Percentiles rank a stretch among this genome's conserved stretches.
phyloP scores from a whole-genome alignment of 192 early-diverging fungal genomes.

The Irineochytrium annulatum region DNA sequence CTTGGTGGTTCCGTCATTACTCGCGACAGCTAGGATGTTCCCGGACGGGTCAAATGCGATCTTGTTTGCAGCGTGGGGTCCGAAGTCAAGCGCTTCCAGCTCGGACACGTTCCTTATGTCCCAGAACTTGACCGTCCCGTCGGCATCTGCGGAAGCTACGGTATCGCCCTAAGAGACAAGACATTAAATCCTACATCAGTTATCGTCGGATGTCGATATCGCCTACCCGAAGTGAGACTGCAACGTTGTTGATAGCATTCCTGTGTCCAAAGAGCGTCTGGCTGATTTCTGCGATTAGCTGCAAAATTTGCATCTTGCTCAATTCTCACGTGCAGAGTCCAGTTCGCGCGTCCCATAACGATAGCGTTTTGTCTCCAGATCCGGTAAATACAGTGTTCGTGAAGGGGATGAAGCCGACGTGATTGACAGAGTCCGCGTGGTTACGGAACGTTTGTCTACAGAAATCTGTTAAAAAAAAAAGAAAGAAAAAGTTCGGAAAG shows the following conservation, averaged over 20 bases:
- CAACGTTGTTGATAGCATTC: conserved; percentile 47
- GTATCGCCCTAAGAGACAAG: conserved; percentile 31
- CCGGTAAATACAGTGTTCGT: conserved; percentile 50
- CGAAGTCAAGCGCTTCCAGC: conserved; percentile 24
- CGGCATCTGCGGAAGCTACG: conserved; percentile 47
- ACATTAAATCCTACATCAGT: background rate
- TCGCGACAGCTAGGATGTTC: conserved; percentile 35
- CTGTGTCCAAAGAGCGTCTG: conserved; percentile 54
- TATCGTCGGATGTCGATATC: background rate
- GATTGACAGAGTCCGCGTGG: conserved; percentile 54
- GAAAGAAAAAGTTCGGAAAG: background rate
- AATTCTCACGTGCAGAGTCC: too few relatives aligned
- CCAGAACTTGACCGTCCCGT: conserved; percentile 52
- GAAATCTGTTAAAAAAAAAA: background rate
- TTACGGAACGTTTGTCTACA: conserved; percentile 55
- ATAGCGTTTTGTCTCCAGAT: conserved; percentile 53
- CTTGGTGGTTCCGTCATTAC: conserved; percentile 42
- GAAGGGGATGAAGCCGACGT: conserved; percentile 50
- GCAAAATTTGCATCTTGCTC: too few relatives aligned
- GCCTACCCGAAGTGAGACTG: conserved; percentile 32
- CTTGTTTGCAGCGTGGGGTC: conserved; percentile 45
- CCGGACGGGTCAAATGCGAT: conserved; percentile 47
- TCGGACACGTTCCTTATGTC: conserved; percentile 47
- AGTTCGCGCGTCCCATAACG: conserved; percentile 53
- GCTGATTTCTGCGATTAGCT: too few relatives aligned